Conservation (phyloP, 2,329 filamentous ascomycete genomes). For the Monascus ruber region DNA sequence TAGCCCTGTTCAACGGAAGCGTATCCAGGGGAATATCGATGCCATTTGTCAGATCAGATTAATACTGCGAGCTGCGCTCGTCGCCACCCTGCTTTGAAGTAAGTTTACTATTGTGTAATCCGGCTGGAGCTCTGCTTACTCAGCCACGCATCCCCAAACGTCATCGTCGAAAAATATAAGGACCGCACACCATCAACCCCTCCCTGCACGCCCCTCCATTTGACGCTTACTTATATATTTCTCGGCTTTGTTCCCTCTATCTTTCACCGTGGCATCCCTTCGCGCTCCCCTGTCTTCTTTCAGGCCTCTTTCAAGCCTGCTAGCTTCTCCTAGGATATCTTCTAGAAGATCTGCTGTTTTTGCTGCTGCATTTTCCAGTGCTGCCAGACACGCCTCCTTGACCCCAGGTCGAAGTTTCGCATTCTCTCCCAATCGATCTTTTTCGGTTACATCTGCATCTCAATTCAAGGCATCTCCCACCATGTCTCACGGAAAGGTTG, state of each 20-base stretch:
- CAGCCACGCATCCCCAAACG: too few species aligned
- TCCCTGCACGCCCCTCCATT: too few species aligned
- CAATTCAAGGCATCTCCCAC: conserved; percentile 32
- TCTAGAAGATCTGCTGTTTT: conserved; percentile 3
- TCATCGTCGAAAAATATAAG: too few species aligned
- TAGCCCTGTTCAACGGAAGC: conserved; percentile 2
- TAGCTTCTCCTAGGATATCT: background rate
- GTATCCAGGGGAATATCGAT: too few species aligned
- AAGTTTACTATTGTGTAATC: too few species aligned
- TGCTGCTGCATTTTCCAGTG: conserved; percentile 4
- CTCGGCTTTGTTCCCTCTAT: background rate
- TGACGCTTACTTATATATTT: background rate
- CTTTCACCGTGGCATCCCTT: conserved; percentile 13
- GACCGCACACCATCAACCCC: too few species aligned
- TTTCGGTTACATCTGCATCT: conserved; percentile 20
- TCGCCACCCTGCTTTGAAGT: too few species aligned
- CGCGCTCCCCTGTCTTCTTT: conserved; percentile 8
- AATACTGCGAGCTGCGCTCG: too few species aligned
- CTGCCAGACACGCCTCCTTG: background rate
- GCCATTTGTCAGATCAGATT: too few species aligned
- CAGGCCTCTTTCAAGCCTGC: conserved; percentile 3
- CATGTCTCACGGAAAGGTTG: conserved; percentile 11
- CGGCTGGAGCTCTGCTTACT: too few species aligned
- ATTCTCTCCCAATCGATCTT: conserved; percentile 10
- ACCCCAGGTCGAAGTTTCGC: conserved; percentile 1